phyloP scores from a whole-genome alignment of 345 rosid species.

The Physaria fendleri region DNA sequence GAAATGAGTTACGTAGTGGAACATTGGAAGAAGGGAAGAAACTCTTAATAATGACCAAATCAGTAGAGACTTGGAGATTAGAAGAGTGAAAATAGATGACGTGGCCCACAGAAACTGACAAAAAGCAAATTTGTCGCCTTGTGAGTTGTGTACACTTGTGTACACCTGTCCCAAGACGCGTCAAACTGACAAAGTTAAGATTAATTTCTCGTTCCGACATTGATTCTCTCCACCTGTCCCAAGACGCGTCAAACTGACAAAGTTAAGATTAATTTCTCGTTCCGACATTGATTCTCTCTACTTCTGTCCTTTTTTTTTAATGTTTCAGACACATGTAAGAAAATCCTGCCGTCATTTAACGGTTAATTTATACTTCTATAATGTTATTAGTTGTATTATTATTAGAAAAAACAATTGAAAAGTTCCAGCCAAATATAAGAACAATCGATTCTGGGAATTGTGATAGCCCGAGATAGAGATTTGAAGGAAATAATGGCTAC shows the following conservation, averaged over 20 bases:
- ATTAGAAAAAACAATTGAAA: neutral
- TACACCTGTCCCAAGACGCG: conserved; percentile 11
- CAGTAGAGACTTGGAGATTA: conserved; percentile 8
- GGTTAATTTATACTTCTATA: neutral
- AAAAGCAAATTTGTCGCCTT: conserved; percentile 14
- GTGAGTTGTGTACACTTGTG: conserved; percentile 22
- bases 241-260: conserved; percentile 14
- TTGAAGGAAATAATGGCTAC: neutral
- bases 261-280: conserved; percentile 19
- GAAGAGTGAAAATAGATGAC: conserved; percentile 11
- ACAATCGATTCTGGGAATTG: neutral
- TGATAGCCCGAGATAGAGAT: neutral
- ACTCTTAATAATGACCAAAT: conserved; percentile 11
- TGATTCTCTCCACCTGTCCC: conserved; percentile 24
- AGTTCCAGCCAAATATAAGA: neutral
- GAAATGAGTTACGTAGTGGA: neutral
- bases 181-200: conserved; percentile 14
- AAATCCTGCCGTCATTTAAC: conserved; percentile 17
- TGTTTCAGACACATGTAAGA: conserved; percentile 17
- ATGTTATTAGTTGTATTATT: neutral
- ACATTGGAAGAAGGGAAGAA: neutral
- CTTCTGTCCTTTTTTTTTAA: conserved; percentile 19
- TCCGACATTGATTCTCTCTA: conserved; percentile 32
- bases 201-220: conserved; percentile 26
- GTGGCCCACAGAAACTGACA: conserved; percentile 24